Evolutionary conservation across 2,329 filamentous ascomycete genomes (phyloP).

Genomic region (Dothideomycetidae sp.): DNA sequence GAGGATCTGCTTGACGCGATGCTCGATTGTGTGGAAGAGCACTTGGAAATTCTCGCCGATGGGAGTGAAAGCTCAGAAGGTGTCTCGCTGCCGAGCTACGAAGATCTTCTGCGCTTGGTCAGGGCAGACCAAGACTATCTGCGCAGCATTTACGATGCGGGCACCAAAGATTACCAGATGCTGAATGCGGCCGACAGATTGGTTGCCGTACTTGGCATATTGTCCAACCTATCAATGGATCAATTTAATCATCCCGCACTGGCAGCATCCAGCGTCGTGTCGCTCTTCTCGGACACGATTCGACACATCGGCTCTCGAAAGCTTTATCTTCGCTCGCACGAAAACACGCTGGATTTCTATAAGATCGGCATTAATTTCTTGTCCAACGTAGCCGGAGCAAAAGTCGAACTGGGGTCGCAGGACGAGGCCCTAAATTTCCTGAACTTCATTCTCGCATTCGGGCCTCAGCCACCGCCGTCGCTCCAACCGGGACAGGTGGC

Average conservation of each 20-base stretch:
- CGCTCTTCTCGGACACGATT: slow-evolving; percentile 71
- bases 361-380: slow-evolving; percentile 83
- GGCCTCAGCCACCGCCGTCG: slow-evolving; percentile 59
- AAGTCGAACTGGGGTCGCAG: slow-evolving; percentile 65
- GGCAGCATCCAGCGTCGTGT: slow-evolving; percentile 63
- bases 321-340: slow-evolving; percentile 66
- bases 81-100: slow-evolving; percentile 69
- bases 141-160: slow-evolving; percentile 59
- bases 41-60: slow-evolving; percentile 69
- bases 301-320: slow-evolving; percentile 78
- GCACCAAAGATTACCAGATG: slow-evolving; percentile 63
- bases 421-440: slow-evolving; percentile 79
- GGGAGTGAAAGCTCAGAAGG: slow-evolving; percentile 76
- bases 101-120: slow-evolving; percentile 72
- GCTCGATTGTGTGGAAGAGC: slow-evolving; percentile 80
- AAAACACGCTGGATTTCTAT: slow-evolving; percentile 90
- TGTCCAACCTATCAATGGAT: slow-evolving; percentile 83
- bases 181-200: slow-evolving; percentile 76
- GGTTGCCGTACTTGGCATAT: slow-evolving; percentile 79
- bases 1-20: slow-evolving; percentile 82
- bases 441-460: slow-evolving; percentile 82
- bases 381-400: slow-evolving; percentile 66
- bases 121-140: slow-evolving; percentile 58
- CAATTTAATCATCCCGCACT: slow-evolving; percentile 63
- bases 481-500: slow-evolving; percentile 16